Percentiles rank a stretch among this genome's conserved stretches.
These are phyloP conservation scores for Coemansia sp. DNA, from an alignment of 192 early-diverging fungal species.

Conservation along the genomic window DNA sequence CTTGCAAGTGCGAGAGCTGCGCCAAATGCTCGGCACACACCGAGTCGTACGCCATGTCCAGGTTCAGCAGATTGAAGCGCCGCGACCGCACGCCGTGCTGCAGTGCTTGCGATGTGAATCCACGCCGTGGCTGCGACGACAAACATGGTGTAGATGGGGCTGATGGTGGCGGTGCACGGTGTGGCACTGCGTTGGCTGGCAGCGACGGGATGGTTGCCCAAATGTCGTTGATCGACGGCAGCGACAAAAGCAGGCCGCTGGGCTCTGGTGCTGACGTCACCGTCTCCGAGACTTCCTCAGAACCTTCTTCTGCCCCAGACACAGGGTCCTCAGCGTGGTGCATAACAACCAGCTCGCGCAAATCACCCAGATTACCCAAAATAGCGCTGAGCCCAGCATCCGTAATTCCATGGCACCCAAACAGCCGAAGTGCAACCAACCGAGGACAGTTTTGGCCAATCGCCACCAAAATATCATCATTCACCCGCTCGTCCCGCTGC, in stretches of 20 bases:
- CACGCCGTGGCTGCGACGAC: slow-evolving; percentile 15
- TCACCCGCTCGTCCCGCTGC: slow-evolving; percentile 47
- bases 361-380: slow-evolving; percentile 44
- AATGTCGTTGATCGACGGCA: slow-evolving; percentile 34
- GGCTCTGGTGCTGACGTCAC: too few relatives aligned
- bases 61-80: slow-evolving; percentile 50
- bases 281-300: background rate
- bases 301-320: background rate
- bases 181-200: slow-evolving; percentile 36
- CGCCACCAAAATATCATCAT: slow-evolving; percentile 51
- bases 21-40: slow-evolving; percentile 48
- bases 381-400: slow-evolving; percentile 52
- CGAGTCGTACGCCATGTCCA: slow-evolving; percentile 56
- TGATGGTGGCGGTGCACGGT: slow-evolving; percentile 9
- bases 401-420: slow-evolving; percentile 53
- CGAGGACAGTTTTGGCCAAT: slow-evolving; percentile 50
- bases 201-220: slow-evolving; percentile 48
- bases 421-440: slow-evolving; percentile 44
- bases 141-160: slow-evolving; percentile 40
- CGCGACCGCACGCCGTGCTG: slow-evolving; percentile 44
- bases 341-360: slow-evolving; percentile 56
- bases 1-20: slow-evolving; percentile 39
- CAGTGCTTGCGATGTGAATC: slow-evolving; percentile 49
- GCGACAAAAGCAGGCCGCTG: slow-evolving; percentile 15
- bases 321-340: slow-evolving; percentile 35